phyloP scores from a whole-genome alignment of 2,329 filamentous ascomycete species.

The Aspergillus pseudoglaucus region DNA sequence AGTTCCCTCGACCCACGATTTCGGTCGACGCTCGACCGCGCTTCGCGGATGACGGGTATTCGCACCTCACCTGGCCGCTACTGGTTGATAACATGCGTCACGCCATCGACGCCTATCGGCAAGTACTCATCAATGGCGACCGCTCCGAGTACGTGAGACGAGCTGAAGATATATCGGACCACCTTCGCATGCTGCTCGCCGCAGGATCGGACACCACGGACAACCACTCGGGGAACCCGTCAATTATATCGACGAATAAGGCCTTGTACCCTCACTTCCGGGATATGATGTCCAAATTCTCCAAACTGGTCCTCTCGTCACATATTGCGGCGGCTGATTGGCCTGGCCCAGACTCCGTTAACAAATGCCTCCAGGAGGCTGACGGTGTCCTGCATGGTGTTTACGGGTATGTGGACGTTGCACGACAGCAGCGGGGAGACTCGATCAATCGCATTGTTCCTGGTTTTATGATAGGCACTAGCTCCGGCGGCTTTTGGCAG shows the following conservation, averaged over 20 bases:
- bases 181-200: conserved; percentile 84
- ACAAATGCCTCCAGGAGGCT: conserved; percentile 95
- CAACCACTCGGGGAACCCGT: conserved; percentile 96
- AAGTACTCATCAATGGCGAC: conserved; percentile 75
- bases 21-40: conserved; percentile 61
- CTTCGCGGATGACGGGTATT: conserved; percentile 85
- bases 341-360: conserved; percentile 85
- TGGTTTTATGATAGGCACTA: conserved; percentile 84
- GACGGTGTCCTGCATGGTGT: conserved; percentile 91
- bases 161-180: conserved; percentile 97
- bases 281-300: conserved; percentile 99
- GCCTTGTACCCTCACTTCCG: conserved; percentile 93
- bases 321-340: conserved; percentile 96
- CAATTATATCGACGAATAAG: conserved; percentile 99
- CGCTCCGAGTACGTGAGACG: conserved; percentile 86
- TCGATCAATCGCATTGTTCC: conserved; percentile 89
- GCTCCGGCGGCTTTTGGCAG: conserved; percentile 79
- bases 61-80: conserved; percentile 77
- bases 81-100: conserved; percentile 89
- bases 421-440: conserved; percentile 85
- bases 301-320: conserved; percentile 95
- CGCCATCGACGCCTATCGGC: conserved; percentile 81
- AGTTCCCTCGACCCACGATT: conserved; percentile 37
- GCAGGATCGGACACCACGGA: conserved; percentile 96
- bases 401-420: conserved; percentile 93